These are phyloP conservation scores for Stylosanthes scabra DNA, from an alignment of 331 rosid species.

Conservation along the genomic window DNA sequence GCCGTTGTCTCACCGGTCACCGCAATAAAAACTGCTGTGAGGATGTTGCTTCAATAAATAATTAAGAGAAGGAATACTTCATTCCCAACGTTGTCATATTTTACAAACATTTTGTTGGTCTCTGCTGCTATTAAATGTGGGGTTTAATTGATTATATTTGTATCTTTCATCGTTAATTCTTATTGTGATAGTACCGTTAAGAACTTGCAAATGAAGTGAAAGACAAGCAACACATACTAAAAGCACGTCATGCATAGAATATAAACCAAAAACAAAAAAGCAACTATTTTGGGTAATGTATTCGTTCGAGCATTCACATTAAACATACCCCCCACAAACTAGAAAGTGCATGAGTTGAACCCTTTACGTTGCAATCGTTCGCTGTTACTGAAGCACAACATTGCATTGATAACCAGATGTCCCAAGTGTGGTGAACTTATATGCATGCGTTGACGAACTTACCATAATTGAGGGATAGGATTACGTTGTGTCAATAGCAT, in stretches of 20 bases:
- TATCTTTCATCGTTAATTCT: no score
- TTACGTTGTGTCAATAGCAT: neutral
- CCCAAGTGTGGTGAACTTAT: conserved; percentile 58
- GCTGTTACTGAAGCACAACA: conserved; percentile 71
- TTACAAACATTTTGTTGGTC: conserved; percentile 72
- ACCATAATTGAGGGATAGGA: neutral
- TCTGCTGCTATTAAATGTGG: conserved; percentile 22
- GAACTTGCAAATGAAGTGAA: conserved; percentile 25
- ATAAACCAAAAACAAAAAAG: no score
- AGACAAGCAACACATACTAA: conserved; percentile 29
- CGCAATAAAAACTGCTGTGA: no score
- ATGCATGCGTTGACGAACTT: conserved; percentile 54
- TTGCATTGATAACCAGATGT: conserved; percentile 67
- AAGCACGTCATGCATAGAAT: neutral
- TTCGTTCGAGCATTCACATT: neutral
- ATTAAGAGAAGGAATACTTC: no score
- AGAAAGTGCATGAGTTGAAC: conserved; percentile 19
- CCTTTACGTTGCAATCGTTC: conserved; percentile 59
- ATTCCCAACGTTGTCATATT: no score
- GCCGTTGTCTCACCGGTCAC: no score
- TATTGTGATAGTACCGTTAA: conserved; percentile 32
- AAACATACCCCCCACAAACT: neutral
- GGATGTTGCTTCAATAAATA: no score
- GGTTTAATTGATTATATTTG: neutral
- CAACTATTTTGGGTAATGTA: neutral